A percentile compares a stretch with the other conserved stretches of the same genome.
phyloP scores from a whole-genome alignment of 2,329 filamentous ascomycete species.

The Sphaerulina vaccinii region DNA sequence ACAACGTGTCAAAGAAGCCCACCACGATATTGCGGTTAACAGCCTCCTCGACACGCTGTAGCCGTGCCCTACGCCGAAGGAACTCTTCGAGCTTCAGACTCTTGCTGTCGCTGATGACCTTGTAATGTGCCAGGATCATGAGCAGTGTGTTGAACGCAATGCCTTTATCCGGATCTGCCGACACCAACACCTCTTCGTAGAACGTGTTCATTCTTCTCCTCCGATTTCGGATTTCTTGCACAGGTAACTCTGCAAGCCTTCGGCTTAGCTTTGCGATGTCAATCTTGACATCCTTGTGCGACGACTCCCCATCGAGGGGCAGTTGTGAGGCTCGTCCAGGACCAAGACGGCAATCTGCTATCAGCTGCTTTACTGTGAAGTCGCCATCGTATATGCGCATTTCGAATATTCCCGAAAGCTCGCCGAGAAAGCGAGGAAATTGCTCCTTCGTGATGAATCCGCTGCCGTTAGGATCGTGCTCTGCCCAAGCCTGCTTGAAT shows the following conservation, averaged over 20 bases:
- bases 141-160: slow-evolving; percentile 90
- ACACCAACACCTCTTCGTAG: slow-evolving; percentile 93
- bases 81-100: slow-evolving; percentile 94
- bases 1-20: slow-evolving; percentile 93
- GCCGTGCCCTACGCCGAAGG: slow-evolving; percentile 78
- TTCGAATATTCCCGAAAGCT: slow-evolving; percentile 91
- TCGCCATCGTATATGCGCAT: slow-evolving; percentile 95
- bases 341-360: slow-evolving; percentile 75
- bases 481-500: slow-evolving; percentile 98
- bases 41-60: slow-evolving; percentile 93
- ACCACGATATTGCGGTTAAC: slow-evolving; percentile 86
- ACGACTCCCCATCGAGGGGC: slow-evolving; percentile 42
- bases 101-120: slow-evolving; percentile 97
- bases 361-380: slow-evolving; percentile 79
- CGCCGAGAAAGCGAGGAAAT: slow-evolving; percentile 82
- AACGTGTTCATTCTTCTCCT: slow-evolving; percentile 87
- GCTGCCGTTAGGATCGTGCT: slow-evolving; percentile 84
- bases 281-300: slow-evolving; percentile 47
- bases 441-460: slow-evolving; percentile 88
- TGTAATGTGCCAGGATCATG: slow-evolving; percentile 97
- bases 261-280: slow-evolving; percentile 74
- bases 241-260: slow-evolving; percentile 70
- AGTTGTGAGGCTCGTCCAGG: slow-evolving; percentile 50
- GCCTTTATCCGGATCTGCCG: slow-evolving; percentile 82
- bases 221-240: slow-evolving; percentile 69